Conservation (phyloP, 2,329 filamentous ascomycete genomes). For the Ophiostoma sp. region DNA sequence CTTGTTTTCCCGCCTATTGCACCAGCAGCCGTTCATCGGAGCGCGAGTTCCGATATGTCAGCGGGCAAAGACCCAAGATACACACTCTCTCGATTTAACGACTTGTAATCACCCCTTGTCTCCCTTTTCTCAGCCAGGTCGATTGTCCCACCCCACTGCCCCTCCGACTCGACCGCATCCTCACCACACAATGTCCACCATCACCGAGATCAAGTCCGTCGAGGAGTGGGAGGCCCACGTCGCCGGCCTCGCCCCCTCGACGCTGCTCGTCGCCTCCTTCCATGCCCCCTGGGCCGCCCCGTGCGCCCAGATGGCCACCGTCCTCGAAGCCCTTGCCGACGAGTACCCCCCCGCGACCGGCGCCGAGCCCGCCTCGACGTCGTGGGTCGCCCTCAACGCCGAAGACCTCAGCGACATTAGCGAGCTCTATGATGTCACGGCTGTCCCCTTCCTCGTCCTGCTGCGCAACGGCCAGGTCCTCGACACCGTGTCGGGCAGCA, state of each 20-base stretch:
- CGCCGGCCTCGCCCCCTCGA: conserved; percentile 58
- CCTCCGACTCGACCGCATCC: neutral
- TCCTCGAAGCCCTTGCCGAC: conserved; percentile 77
- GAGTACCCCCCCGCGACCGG: conserved; percentile 65
- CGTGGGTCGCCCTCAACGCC: conserved; percentile 87
- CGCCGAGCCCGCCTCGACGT: conserved; percentile 44
- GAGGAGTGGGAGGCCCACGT: conserved; percentile 66
- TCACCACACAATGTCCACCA: conserved; percentile 59
- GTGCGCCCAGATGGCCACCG: conserved; percentile 86
- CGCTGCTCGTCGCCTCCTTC: conserved; percentile 84
- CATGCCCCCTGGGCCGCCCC: conserved; percentile 95
- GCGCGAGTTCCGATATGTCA: conserved; percentile 23
- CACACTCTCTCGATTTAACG: neutral
- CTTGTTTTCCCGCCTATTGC: neutral
- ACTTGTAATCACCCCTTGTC: neutral
- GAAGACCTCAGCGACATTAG: conserved; percentile 90
- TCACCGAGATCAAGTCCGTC: conserved; percentile 71
- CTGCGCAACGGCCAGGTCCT: conserved; percentile 68
- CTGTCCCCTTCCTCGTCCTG: conserved; percentile 87
- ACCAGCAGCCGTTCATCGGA: conserved; percentile 24
- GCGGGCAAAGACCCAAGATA: conserved; percentile 11
- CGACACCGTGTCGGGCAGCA: conserved; percentile 84
- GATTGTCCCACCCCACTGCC: neutral
- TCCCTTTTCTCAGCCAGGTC: neutral
- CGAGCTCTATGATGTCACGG: conserved; percentile 88